Conservation (phyloP, 495 filamentous ascomycete genomes). For the Podospora sp. region DNA sequence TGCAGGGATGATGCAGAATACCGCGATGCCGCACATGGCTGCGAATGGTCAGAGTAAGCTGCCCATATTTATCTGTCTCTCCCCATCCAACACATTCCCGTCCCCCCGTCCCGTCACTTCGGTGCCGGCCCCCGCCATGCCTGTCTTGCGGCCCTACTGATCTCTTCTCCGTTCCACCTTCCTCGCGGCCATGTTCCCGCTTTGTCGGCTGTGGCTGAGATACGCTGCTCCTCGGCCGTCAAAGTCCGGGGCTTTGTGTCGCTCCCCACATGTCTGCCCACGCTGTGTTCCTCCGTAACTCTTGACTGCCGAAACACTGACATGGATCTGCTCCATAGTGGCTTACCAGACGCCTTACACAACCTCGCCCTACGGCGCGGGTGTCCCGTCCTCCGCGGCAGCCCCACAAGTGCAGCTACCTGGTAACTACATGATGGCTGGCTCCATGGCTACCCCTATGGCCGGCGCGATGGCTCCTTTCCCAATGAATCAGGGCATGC, state of each 20-base stretch:
- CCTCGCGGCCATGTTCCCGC: neutral
- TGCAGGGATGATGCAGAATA: slow-evolving; percentile 58
- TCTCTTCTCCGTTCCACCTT: slow-evolving; percentile 3
- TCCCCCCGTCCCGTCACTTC: slow-evolving; percentile 11
- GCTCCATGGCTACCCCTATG: slow-evolving; percentile 29
- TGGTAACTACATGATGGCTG: slow-evolving; percentile 51
- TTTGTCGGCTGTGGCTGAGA: neutral
- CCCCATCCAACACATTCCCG: slow-evolving; percentile 11
- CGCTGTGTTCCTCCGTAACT: neutral
- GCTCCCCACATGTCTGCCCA: neutral
- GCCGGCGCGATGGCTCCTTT: slow-evolving; percentile 44
- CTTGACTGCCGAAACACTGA: neutral
- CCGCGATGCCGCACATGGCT: slow-evolving; percentile 55
- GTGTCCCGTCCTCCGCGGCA: slow-evolving; percentile 43
- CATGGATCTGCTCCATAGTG: slow-evolving; percentile 37
- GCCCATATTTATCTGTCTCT: slow-evolving; percentile 20
- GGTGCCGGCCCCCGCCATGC: neutral
- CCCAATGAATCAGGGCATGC: slow-evolving; percentile 44
- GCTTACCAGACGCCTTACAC: slow-evolving; percentile 57
- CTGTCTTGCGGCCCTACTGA: neutral
- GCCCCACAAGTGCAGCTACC: slow-evolving; percentile 48
- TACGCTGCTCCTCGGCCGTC: neutral
- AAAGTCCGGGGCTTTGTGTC: neutral
- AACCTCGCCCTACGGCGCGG: slow-evolving; percentile 52
- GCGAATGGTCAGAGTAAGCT: slow-evolving; percentile 55